phyloP scores from a whole-genome alignment of 2,329 filamentous ascomycete species.

The Chrysosporium queenslandicum region DNA sequence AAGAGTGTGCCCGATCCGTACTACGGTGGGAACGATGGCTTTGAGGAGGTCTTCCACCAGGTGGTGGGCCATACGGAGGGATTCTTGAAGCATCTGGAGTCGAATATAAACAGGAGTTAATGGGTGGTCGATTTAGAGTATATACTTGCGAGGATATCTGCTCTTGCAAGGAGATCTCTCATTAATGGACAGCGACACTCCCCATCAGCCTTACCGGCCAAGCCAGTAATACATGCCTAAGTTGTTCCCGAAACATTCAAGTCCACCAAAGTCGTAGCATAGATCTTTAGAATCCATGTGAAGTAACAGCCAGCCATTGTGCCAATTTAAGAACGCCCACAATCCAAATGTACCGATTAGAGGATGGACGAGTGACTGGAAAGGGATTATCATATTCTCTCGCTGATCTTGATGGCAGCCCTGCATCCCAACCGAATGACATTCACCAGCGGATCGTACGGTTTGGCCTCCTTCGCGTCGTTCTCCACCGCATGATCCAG shows the following conservation, averaged over 20 bases:
- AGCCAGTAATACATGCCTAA: too few relatives aligned
- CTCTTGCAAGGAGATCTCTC: background rate
- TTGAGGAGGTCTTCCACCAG: slow-evolving; percentile 79
- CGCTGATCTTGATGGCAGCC: slow-evolving; percentile 79
- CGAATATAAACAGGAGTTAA: slow-evolving; percentile 16
- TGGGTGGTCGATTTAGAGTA: background rate
- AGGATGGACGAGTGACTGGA: too few relatives aligned
- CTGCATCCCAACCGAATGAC: slow-evolving; percentile 83
- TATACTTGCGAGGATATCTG: background rate
- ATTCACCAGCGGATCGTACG: slow-evolving; percentile 79
- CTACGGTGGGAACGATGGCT: slow-evolving; percentile 75
- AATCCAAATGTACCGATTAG: too few relatives aligned
- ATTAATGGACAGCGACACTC: too few relatives aligned
- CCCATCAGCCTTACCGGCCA: too few relatives aligned
- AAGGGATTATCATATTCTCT: slow-evolving; percentile 34
- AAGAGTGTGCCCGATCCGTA: slow-evolving; percentile 84
- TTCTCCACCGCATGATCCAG: slow-evolving; percentile 89
- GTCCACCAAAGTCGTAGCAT: too few relatives aligned
- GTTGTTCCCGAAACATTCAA: too few relatives aligned
- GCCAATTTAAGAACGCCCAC: too few relatives aligned
- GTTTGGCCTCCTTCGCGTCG: slow-evolving; percentile 79
- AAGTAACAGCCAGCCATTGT: too few relatives aligned
- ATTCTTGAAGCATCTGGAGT: slow-evolving; percentile 54
- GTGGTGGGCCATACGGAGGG: slow-evolving; percentile 64
- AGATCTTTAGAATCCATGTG: too few relatives aligned